Percentiles rank a stretch among this genome's conserved stretches.
Conservation (phyloP, 495 filamentous ascomycete genomes). For the Penicillium argentinense region DNA sequence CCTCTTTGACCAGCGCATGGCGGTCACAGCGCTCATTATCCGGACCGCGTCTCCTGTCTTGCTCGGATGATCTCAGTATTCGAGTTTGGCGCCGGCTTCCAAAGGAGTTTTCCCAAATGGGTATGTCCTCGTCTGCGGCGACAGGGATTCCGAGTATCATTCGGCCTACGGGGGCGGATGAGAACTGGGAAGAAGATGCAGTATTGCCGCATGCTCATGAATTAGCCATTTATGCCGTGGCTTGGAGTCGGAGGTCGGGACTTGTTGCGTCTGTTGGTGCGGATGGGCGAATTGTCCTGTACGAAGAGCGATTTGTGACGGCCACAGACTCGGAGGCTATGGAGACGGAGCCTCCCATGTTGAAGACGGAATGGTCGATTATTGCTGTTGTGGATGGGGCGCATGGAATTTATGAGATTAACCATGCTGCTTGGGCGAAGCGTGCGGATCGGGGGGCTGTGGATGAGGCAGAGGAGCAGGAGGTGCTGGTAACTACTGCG, state of each 20-base stretch:
- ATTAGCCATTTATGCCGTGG: conserved; percentile 74
- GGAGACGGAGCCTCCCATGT: conserved; percentile 31
- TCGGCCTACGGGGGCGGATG: conserved; percentile 64
- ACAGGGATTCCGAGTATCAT: conserved; percentile 76
- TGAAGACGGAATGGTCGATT: conserved; percentile 63
- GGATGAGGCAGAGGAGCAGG: conserved; percentile 46
- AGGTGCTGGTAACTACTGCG: conserved; percentile 75
- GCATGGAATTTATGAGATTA: conserved; percentile 91
- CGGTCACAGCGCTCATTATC: conserved; percentile 38
- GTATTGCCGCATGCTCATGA: conserved; percentile 72
- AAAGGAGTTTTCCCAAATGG: conserved; percentile 40
- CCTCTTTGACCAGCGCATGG: background rate
- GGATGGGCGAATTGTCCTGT: conserved; percentile 81
- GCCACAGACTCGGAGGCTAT: conserved; percentile 35
- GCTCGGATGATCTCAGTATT: conserved; percentile 75
- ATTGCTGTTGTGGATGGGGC: conserved; percentile 64
- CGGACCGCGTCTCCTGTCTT: conserved; percentile 69
- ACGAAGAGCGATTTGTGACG: conserved; percentile 57
- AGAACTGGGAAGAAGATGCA: conserved; percentile 76
- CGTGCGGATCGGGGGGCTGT: conserved; percentile 36
- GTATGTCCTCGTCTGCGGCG: conserved; percentile 26
- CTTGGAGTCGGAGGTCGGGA: conserved; percentile 76
- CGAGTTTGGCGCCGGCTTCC: conserved; percentile 72
- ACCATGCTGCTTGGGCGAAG: conserved; percentile 77
- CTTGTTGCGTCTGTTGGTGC: conserved; percentile 79